phyloP scores from a whole-genome alignment of 257 asterid genomes.

The Plantago elongata region DNA sequence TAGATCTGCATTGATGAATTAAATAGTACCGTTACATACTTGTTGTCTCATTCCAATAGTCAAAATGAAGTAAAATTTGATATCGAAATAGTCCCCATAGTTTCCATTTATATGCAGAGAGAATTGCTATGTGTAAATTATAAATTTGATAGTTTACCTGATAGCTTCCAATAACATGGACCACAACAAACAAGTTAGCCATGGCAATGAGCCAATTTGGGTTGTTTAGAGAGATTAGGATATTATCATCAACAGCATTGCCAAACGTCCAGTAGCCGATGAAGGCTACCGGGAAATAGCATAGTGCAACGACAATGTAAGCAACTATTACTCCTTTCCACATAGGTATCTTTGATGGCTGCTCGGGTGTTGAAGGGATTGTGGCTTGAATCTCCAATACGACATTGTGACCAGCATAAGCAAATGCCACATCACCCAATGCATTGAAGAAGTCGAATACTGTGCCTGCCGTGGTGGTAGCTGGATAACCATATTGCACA shows the following conservation, averaged over 20 bases:
- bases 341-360: constrained; percentile 87
- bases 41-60: background rate
- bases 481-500: constrained; percentile 65
- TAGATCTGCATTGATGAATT: constrained; percentile 45
- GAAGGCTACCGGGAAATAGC: constrained; percentile 91
- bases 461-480: constrained; percentile 48
- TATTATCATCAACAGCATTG: constrained; percentile 48
- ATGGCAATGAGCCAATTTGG: constrained; percentile 86
- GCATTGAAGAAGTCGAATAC: constrained; percentile 73
- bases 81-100: background rate
- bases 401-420: constrained; percentile 93
- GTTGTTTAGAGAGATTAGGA: constrained; percentile 45
- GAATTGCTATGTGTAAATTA: background rate
- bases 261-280: constrained; percentile 76
- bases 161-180: constrained; percentile 95
- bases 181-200: constrained; percentile 87
- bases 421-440: constrained; percentile 84
- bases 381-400: constrained; percentile 92
- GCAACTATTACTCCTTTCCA: constrained; percentile 94
- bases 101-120: background rate
- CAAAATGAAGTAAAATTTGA: background rate
- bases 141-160: constrained; percentile 38
- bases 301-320: constrained; percentile 73
- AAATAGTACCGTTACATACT: background rate
- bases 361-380: constrained; percentile 83